phyloP scores from a whole-genome alignment of 495 filamentous ascomycete genomes.

The Podospora bellae-mahoneyi region DNA sequence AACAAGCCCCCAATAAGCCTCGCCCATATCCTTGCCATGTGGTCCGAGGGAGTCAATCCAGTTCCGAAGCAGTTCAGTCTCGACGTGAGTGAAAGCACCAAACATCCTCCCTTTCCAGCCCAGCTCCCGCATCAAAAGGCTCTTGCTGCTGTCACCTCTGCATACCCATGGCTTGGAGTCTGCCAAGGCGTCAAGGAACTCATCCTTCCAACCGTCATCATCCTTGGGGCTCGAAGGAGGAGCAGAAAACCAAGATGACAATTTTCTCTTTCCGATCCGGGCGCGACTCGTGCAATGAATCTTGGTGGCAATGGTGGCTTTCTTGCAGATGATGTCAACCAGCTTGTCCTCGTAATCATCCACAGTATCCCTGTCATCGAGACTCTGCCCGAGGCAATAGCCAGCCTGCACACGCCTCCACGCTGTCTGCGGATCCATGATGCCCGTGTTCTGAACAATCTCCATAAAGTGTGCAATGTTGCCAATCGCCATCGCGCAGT shows the following conservation, averaged over 20 bases:
- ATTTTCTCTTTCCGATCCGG: constrained; percentile 30
- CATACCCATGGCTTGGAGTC: constrained; percentile 35
- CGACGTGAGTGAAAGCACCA: constrained; percentile 41
- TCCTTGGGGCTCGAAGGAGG: background rate
- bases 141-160: constrained; percentile 35
- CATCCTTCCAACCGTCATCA: background rate
- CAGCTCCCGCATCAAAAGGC: constrained; percentile 36
- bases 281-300: constrained; percentile 38
- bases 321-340: constrained; percentile 31
- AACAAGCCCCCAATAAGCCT: constrained; percentile 11
- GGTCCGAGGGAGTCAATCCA: constrained; percentile 37
- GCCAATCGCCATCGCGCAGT: constrained; percentile 46
- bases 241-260: constrained; percentile 6
- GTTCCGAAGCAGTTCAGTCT: constrained; percentile 29
- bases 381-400: constrained; percentile 32
- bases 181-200: background rate
- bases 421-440: constrained; percentile 28
- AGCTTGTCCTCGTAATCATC: constrained; percentile 19
- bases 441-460: constrained; percentile 26
- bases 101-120: constrained; percentile 44
- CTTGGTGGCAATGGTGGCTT: constrained; percentile 32
- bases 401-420: constrained; percentile 52
- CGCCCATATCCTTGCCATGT: background rate
- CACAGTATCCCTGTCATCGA: constrained; percentile 10
- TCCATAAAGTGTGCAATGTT: constrained; percentile 40